phyloP scores from a whole-genome alignment of 73 alveolate species.

The Blepharisma stoltei region DNA sequence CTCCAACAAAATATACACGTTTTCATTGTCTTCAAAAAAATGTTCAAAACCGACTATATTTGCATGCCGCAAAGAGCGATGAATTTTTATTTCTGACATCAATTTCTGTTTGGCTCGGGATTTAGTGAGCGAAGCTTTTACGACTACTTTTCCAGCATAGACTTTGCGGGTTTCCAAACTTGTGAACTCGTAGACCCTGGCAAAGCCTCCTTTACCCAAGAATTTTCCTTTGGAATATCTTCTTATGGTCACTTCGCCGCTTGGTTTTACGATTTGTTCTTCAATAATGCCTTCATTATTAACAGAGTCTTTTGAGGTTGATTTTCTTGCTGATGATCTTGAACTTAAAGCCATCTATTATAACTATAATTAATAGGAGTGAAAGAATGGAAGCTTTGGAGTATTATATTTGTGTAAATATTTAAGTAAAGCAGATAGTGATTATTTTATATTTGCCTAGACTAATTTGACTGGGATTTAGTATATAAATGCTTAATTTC shows the following conservation, averaged over 20 bases:
- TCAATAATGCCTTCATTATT: slow-evolving; percentile 9
- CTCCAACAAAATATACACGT: slow-evolving; percentile 59
- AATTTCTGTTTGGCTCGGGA: slow-evolving; percentile 57
- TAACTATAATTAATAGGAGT: no score
- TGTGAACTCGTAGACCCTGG: slow-evolving; percentile 65
- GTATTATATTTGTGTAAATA: no score
- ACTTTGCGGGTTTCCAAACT: slow-evolving; percentile 45
- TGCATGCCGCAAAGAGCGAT: slow-evolving; percentile 41
- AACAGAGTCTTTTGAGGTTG: no score
- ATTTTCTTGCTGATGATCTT: no score
- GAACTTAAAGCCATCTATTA: no score
- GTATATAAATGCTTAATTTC: no score
- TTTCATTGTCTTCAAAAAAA: slow-evolving; percentile 73
- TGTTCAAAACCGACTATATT: slow-evolving; percentile 89
- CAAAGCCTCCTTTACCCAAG: slow-evolving; percentile 77
- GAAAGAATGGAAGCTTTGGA: no score
- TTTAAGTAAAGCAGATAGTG: no score
- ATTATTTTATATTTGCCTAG: no score
- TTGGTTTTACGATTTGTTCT: slow-evolving; percentile 24
- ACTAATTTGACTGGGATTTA: no score
- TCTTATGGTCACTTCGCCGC: slow-evolving; percentile 50
- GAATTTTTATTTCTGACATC: slow-evolving; percentile 66
- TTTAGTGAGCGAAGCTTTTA: slow-evolving; percentile 55
- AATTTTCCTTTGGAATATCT: slow-evolving; percentile 52
- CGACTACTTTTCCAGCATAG: slow-evolving; percentile 64